Base-by-base conservation (phyloP, 768 basidiomycete species). In the Boletus rufocinnamomeus region DNA sequence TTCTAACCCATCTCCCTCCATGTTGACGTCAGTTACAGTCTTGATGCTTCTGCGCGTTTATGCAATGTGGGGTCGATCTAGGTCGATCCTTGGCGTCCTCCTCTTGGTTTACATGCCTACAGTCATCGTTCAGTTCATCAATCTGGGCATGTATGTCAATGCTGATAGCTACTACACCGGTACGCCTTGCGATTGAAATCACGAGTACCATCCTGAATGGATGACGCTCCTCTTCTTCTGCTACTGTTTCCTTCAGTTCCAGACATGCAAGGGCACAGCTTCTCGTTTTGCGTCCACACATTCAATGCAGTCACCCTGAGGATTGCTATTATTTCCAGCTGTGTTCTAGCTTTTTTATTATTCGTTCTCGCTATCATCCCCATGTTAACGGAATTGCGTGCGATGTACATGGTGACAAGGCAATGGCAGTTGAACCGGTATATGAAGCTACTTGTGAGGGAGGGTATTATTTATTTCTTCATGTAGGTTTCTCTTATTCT, bases 21-120 rank as follows among this genome's bases (percentile, higher is more conserved):
- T 27, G 2, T 2, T 35, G 17, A 37, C 8, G 6, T 32, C 27
- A 14, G 10, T 6, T 16, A 11, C 16, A 61, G 57, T 55, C 17
- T 23, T 59, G 30, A 62, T 37, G 37, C 37, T 37, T 37, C 6
- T 37, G 6, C 37, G 37, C 17, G 37, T 37, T 37, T 37, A 62
- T 59, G 32, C 52, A n/a, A 38, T 55, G 34, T 62, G 41, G 44
- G 4, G 14, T 34, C 50, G 43, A 25, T 61, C 60, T 1, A 59
- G 4, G 48, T 28, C 16, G 13, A 23, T 61, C 13, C 50, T 61
- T 10, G 3, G 28, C 6, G 19, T 45, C 40, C 56, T 63, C 19
- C 35, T 63, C 8, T 34, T 37, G 28, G 2, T 56, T n/a, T 62
- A 53, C 5, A 23, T 56, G 5, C 35, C 51, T 13, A 56, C 34